Conservation (phyloP, 2,329 filamentous ascomycete genomes). For the Thelonectria discophora region DNA sequence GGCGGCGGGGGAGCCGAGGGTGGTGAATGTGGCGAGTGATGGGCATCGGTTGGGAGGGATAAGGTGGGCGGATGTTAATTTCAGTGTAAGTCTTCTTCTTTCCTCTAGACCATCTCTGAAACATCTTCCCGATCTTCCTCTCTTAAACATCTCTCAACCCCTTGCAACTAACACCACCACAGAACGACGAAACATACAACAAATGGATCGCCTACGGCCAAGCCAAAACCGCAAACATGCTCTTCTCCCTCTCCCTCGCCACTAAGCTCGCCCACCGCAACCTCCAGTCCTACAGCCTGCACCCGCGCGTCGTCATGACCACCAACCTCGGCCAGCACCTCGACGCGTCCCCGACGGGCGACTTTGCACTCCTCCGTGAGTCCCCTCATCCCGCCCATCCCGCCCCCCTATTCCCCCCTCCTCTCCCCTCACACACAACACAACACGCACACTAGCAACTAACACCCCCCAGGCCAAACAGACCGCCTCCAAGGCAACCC, state of each 20-base stretch:
- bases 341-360: constrained; percentile 28
- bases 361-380: constrained; percentile 33
- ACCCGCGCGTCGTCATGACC: constrained; percentile 44
- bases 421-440: accelerated
- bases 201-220: constrained; percentile 50
- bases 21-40: constrained; percentile 54
- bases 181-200: constrained; percentile 44
- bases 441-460: background rate
- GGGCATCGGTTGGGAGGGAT: constrained; percentile 43
- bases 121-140: no score
- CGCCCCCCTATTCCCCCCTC: background rate
- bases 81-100: constrained; percentile 35
- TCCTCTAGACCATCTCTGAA: no score
- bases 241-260: constrained; percentile 45
- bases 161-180: no score
- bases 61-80: constrained; percentile 48
- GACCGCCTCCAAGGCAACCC: constrained; percentile 38
- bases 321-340: constrained; percentile 39
- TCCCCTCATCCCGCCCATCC: background rate
- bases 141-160: no score
- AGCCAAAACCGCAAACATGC: constrained; percentile 51
- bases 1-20: constrained; percentile 44
- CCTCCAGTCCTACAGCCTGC: constrained; percentile 46
- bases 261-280: constrained; percentile 44
- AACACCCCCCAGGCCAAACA: constrained; percentile 9